A percentile compares a stretch with the other conserved stretches of the same genome.
These are phyloP conservation scores for Zalaria obscura DNA, from an alignment of 2,329 filamentous ascomycete species.

Conservation along the genomic window DNA sequence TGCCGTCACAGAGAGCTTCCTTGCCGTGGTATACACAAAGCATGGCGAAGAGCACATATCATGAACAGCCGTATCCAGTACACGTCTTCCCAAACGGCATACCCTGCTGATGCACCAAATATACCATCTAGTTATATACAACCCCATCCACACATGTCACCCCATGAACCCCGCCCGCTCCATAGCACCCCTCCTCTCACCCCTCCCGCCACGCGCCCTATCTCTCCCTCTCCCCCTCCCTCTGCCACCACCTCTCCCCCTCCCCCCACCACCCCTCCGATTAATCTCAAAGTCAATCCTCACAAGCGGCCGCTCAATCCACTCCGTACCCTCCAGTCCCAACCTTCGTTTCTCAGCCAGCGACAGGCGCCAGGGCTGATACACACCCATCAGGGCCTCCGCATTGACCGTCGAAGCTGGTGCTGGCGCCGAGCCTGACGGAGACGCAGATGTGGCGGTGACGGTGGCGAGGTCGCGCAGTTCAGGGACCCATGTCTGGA, in stretches of 20 bases:
- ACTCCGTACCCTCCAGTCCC: constrained; percentile 43
- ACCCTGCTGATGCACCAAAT: too few relatives aligned
- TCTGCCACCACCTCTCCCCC: constrained; percentile 16
- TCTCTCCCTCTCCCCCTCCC: constrained; percentile 12
- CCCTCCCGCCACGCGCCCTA: constrained; percentile 19
- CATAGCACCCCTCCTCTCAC: constrained; percentile 6
- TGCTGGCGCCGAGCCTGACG: not conserved
- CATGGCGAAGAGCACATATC: too few relatives aligned
- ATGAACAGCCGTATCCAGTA: too few relatives aligned
- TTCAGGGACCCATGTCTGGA: constrained; percentile 61
- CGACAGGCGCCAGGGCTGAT: constrained; percentile 55
- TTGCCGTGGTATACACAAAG: too few relatives aligned
- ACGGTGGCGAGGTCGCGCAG: constrained; percentile 33
- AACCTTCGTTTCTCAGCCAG: constrained; percentile 42
- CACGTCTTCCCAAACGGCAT: too few relatives aligned
- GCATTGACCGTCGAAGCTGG: constrained; percentile 5
- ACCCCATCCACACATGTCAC: not conserved
- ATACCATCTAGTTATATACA: not conserved
- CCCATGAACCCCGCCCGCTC: constrained; percentile 3
- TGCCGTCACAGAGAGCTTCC: too few relatives aligned
- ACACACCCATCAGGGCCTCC: constrained; percentile 41
- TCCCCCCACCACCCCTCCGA: constrained; percentile 19
- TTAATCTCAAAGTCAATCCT: constrained; percentile 50
- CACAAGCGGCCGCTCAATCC: constrained; percentile 54
- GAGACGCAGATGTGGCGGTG: not conserved